A percentile compares a stretch with the other conserved stretches of the same genome.
Evolutionary conservation across 2,329 filamentous ascomycete species (phyloP).

Genomic region (Paraphoma sp.): DNA sequence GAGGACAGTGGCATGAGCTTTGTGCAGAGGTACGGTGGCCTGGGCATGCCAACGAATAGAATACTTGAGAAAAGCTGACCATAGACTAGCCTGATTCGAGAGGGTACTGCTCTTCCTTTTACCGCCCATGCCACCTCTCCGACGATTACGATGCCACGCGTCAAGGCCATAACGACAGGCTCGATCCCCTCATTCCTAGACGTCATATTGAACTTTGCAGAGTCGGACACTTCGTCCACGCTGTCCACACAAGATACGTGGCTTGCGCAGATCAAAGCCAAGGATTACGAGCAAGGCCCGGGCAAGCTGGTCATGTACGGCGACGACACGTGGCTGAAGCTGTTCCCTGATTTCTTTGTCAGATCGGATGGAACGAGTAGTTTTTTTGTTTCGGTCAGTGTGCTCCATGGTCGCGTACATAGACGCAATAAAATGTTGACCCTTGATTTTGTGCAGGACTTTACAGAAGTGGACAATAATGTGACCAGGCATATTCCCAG

Average conservation of each 20-base stretch:
- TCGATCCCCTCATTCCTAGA: constrained; percentile 98
- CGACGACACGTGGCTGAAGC: constrained; percentile 97
- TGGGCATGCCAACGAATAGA: too few relatives aligned
- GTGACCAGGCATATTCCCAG: constrained; percentile 86
- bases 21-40: constrained; percentile 75
- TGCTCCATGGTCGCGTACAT: constrained; percentile 32
- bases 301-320: constrained; percentile 91
- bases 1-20: constrained; percentile 81
- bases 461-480: constrained; percentile 96
- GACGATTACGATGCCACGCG: constrained; percentile 96
- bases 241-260: constrained; percentile 91
- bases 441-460: constrained; percentile 68
- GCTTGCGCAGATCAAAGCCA: constrained; percentile 86
- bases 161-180: constrained; percentile 96
- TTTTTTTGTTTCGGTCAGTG: constrained; percentile 93
- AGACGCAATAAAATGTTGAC: constrained; percentile 42
- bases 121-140: constrained; percentile 96
- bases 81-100: constrained; percentile 73
- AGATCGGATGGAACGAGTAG: constrained; percentile 92
- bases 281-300: constrained; percentile 46
- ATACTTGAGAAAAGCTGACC: background rate
- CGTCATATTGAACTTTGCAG: constrained; percentile 94
- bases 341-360: constrained; percentile 89
- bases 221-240: constrained; percentile 89
- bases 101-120: constrained; percentile 86